Percentiles rank a stretch among this genome's conserved stretches.
These are phyloP conservation scores for Macroventuria anomochaeta DNA, from an alignment of 2,329 filamentous ascomycete genomes.

Conservation along the genomic window DNA sequence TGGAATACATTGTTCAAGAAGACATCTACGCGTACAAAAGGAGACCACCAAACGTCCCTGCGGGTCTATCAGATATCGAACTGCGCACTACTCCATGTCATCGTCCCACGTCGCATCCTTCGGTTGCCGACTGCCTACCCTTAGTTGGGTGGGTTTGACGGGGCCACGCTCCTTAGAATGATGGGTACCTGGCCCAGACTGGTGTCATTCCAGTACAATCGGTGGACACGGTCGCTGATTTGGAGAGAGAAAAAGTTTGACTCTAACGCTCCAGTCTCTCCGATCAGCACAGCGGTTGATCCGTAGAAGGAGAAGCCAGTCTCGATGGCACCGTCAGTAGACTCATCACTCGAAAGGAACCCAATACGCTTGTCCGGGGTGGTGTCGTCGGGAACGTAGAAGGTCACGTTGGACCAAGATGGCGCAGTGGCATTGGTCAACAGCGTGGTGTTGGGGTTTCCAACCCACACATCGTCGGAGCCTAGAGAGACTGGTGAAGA, in stretches of 20 bases:
- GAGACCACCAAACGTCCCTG: neutral
- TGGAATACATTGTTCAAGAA: neutral
- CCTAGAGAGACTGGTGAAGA: slow-evolving; percentile 16
- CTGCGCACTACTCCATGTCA: neutral
- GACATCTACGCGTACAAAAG: neutral
- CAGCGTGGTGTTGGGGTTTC: slow-evolving; percentile 24
- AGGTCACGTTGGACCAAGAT: slow-evolving; percentile 25
- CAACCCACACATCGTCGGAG: slow-evolving; percentile 17
- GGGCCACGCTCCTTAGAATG: slow-evolving; percentile 25
- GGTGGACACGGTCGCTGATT: slow-evolving; percentile 17
- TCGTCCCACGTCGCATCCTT: neutral
- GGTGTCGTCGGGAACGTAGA: slow-evolving; percentile 22
- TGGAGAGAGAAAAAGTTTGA: slow-evolving; percentile 21
- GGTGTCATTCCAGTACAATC: slow-evolving; percentile 35
- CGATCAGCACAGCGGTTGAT: slow-evolving; percentile 21
- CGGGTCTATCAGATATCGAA: neutral
- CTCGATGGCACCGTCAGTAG: slow-evolving; percentile 11
- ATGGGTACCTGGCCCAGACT: slow-evolving; percentile 26
- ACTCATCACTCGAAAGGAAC: slow-evolving; percentile 17
- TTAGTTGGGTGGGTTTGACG: slow-evolving; percentile 20
- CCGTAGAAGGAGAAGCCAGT: slow-evolving; percentile 31
- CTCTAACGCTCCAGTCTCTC: slow-evolving; percentile 20
- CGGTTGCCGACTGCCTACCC: neutral
- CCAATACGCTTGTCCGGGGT: slow-evolving; percentile 23
- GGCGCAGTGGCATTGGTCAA: slow-evolving; percentile 9